Evolutionary conservation across 1,284 basidiomycete species (phyloP).

Genomic region (Ganoderma sinense): DNA sequence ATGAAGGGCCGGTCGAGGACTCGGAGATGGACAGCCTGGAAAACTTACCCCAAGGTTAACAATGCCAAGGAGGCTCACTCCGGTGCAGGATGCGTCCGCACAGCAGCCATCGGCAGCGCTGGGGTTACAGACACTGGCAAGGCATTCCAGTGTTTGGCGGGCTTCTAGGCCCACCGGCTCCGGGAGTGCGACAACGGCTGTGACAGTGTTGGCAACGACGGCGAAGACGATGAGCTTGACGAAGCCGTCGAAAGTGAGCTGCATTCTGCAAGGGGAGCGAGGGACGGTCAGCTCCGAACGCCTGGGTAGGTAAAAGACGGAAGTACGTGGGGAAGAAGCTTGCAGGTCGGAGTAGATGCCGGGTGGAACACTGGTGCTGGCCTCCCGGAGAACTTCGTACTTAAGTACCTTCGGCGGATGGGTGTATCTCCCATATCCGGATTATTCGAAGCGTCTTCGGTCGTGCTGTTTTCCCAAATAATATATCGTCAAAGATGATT

Average conservation of each 20-base stretch:
- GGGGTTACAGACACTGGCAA: neutral
- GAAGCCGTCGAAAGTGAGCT: neutral
- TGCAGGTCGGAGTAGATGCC: neutral
- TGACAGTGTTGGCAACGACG: neutral
- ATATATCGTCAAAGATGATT: neutral
- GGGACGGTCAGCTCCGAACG: neutral
- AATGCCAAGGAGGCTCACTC: neutral
- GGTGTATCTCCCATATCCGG: neutral
- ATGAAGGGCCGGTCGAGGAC: neutral
- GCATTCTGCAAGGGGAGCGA: neutral
- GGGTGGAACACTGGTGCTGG: neutral
- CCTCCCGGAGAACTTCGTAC: neutral
- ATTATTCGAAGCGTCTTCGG: neutral
- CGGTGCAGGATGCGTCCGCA: neutral
- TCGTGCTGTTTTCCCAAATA: neutral
- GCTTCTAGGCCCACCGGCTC: neutral
- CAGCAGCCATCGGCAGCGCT: neutral
- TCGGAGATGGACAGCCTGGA: neutral
- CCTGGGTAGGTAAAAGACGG: neutral
- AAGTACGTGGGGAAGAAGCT: neutral
- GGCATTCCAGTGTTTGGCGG: neutral
- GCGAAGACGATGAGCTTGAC: neutral
- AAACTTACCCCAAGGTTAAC: neutral
- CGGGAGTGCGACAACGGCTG: neutral
- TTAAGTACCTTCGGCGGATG: neutral